These are phyloP conservation scores for Chalciporus sp. DNA, from an alignment of 1,284 basidiomycete genomes.

Conservation along the genomic window DNA sequence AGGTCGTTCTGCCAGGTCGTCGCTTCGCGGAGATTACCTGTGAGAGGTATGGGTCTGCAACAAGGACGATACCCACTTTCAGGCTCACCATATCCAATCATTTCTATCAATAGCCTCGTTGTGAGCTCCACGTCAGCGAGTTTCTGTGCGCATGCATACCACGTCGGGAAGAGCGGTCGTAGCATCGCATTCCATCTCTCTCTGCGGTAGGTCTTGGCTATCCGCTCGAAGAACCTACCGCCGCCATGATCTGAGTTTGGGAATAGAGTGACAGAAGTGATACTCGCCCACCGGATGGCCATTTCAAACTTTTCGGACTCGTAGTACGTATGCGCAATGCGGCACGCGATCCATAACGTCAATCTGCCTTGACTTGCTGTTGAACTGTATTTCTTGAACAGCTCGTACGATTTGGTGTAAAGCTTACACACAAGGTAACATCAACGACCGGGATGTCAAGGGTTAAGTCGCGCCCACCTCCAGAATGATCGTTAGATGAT, in stretches of 20 bases:
- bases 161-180: conserved; percentile 68
- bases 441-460: background rate
- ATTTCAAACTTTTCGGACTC: conserved; percentile 78
- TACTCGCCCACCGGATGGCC: conserved; percentile 65
- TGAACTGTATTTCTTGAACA: conserved; percentile 77
- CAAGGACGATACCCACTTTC: background rate
- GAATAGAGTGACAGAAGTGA: background rate
- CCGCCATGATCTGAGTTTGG: background rate
- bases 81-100: conserved; percentile 70
- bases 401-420: conserved; percentile 87
- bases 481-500: conserved; percentile 78
- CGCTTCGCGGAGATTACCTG: conserved; percentile 46
- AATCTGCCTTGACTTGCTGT: conserved; percentile 61
- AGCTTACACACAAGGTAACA: conserved; percentile 50
- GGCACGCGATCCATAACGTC: conserved; percentile 83
- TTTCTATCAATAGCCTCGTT: conserved; percentile 75
- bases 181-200: conserved; percentile 80
- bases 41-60: background rate
- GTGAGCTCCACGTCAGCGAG: conserved; percentile 77
- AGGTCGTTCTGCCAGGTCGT: conserved; percentile 64
- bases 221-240: conserved; percentile 85
- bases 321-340: conserved; percentile 84
- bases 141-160: conserved; percentile 79
- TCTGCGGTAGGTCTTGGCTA: conserved; percentile 79
- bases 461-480: conserved; percentile 55